Evolutionary conservation across 495 filamentous ascomycete genomes (phyloP), one percentile per base, ranked within the genome.

Genomic region (Articulospora tetracladia): DNA sequence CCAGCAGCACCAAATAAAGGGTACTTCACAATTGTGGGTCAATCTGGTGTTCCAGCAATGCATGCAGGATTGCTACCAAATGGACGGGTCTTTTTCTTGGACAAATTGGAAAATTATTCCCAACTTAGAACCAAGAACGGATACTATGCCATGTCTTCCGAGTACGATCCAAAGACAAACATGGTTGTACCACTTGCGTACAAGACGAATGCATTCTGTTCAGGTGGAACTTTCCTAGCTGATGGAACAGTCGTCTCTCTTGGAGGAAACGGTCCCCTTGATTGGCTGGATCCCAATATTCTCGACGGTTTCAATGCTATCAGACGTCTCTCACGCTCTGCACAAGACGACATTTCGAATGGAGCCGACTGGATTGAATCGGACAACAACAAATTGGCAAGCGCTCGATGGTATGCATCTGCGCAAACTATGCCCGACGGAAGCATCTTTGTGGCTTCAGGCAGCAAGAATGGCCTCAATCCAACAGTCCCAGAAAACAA

Each of bases 81-180:
- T 63, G 84, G 83, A 4, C 72, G 74, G 28, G 82, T 84, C 4
- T 67, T 84, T 20, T 86, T 87, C 69, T 68, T 86, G 55, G 84
- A 87, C 72, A 86, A 86, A 62, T 73, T 86, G 15, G 83, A 86
- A 60, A 79, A 86, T 58, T 86, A 80, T 63, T 85, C 83, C 8
- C 70, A 86, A 56, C 61, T 86, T 20, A 79, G 72, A 62, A 70
- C 83, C 7, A 54, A 76, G 3, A 76, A 82, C 65, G 81, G 81
- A 3, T 76, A 78, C 44, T 83, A 76, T 57, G 84, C 84, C 1
- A 85, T 83, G 68, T 83, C 81, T 15, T 74, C 80, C 20, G 83
- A 85, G 58, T 86, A 85, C 54, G 76, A 86, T 67, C 81, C 83
- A 1, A 60, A 32, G 1, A 76, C 75, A 4, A 82, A 83, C 48